A percentile compares a stretch with the other conserved stretches of the same genome.
These are phyloP conservation scores for Zelopaecilomyces penicillatus DNA, from an alignment of 2,329 filamentous ascomycete genomes.

Conservation along the genomic window DNA sequence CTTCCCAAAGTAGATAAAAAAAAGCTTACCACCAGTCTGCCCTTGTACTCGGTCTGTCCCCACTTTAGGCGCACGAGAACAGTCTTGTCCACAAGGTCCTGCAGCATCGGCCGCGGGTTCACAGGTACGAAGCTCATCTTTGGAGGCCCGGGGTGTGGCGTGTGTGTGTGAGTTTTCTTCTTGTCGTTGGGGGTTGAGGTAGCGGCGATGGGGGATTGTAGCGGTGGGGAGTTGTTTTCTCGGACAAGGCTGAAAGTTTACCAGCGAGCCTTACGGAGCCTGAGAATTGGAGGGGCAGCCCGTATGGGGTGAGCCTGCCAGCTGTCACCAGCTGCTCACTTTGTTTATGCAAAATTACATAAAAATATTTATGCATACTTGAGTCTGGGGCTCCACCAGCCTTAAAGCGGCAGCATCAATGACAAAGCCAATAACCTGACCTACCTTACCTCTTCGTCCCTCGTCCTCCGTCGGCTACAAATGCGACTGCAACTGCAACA, in stretches of 20 bases:
- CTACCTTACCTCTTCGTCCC: no score
- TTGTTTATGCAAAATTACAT: no score
- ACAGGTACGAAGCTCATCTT: constrained; percentile 67
- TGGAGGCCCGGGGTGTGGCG: neutral
- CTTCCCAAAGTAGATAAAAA: neutral
- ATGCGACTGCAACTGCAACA: no score
- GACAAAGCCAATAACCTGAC: no score
- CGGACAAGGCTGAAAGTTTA: constrained; percentile 10
- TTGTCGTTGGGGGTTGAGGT: neutral
- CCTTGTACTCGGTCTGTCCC: constrained; percentile 97
- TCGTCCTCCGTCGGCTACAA: no score
- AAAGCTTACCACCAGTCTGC: constrained; percentile 55
- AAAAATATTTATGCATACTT: no score
- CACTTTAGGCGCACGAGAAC: constrained; percentile 93
- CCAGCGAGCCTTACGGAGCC: no score
- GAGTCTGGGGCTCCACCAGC: no score
- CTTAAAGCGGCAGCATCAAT: no score
- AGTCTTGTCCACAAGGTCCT: constrained; percentile 84
- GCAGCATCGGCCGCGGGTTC: constrained; percentile 94
- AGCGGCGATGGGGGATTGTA: neutral
- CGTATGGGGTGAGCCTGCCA: no score
- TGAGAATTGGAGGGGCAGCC: no score
- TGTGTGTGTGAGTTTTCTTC: neutral
- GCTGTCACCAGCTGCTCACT: no score
- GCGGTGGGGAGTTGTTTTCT: neutral